phyloP scores from a whole-genome alignment of 75 land plant genomes.

The Pinus albicaulis region DNA sequence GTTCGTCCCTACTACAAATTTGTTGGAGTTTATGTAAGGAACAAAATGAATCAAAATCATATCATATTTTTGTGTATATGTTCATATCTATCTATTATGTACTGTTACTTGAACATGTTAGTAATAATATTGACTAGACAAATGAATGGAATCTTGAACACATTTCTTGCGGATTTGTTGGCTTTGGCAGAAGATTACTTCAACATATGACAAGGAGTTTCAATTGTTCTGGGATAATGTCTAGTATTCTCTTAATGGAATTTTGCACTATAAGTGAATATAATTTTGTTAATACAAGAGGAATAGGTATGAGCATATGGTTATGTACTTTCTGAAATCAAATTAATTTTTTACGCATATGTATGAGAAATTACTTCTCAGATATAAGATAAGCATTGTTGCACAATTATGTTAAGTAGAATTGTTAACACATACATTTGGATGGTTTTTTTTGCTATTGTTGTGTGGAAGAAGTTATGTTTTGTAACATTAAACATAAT shows the following conservation, averaged over 20 bases:
- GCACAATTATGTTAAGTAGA: not conserved
- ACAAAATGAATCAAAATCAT: constrained; percentile 96
- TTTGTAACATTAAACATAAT: not conserved
- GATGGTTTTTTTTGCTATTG: not conserved
- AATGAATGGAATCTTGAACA: not conserved
- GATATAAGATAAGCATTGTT: too few species aligned
- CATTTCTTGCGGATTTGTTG: constrained; percentile 77
- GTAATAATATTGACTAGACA: not conserved
- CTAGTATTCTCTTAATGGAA: constrained; percentile 83
- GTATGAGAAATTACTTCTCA: too few species aligned
- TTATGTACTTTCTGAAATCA: not conserved
- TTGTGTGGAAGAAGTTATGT: not conserved
- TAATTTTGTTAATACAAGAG: constrained; percentile 98
- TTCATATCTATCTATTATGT: not conserved
- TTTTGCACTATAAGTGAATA: constrained; percentile 90
- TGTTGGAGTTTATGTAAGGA: constrained; percentile 91
- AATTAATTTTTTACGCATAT: too few species aligned
- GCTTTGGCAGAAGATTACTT: constrained; percentile 80
- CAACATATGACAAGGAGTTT: constrained; percentile 66
- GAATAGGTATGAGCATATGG: constrained; percentile 52
- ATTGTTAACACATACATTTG: not conserved
- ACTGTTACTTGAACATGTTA: not conserved
- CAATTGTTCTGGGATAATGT: constrained; percentile 86
- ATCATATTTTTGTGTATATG: constrained; percentile 10
- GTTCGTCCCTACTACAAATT: constrained; percentile 77